A percentile compares a stretch with the other conserved stretches of the same genome.
These are phyloP conservation scores for Apiotrichum gamsii DNA, from an alignment of 1,284 basidiomycete genomes.

Conservation along the genomic window DNA sequence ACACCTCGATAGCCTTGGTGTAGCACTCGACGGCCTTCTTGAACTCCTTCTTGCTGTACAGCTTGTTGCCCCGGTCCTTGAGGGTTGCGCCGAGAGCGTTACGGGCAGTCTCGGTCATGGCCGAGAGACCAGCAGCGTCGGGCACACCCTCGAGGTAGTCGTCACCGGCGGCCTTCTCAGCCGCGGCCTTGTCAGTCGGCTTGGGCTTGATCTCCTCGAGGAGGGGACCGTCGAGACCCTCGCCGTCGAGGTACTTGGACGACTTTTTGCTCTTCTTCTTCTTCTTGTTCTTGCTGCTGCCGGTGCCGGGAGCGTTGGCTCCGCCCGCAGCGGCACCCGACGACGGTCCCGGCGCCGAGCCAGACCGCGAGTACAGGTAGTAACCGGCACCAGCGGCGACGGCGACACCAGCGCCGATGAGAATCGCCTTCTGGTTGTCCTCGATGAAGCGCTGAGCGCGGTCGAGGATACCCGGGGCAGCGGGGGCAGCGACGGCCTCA, in stretches of 20 bases:
- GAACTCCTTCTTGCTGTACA: slow-evolving; percentile 77
- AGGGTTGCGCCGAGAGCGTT: slow-evolving; percentile 67
- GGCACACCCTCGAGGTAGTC: slow-evolving; percentile 47
- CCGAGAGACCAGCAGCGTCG: slow-evolving; percentile 27
- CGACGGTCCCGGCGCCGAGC: slow-evolving; percentile 50
- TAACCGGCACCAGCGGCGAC: slow-evolving; percentile 72
- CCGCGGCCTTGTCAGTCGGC: slow-evolving; percentile 40
- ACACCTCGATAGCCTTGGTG: slow-evolving; percentile 81
- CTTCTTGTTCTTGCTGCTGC: slow-evolving; percentile 56
- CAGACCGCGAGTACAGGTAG: slow-evolving; percentile 50
- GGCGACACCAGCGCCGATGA: slow-evolving; percentile 57
- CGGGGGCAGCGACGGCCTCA: slow-evolving; percentile 7
- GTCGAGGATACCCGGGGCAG: slow-evolving; percentile 26
- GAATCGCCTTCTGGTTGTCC: slow-evolving; percentile 43
- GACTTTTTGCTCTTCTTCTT: slow-evolving; percentile 52
- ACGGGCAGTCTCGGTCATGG: slow-evolving; percentile 54
- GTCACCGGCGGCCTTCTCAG: slow-evolving; percentile 28
- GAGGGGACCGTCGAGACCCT: slow-evolving; percentile 59
- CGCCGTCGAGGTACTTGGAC: slow-evolving; percentile 36
- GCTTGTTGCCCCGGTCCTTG: slow-evolving; percentile 83
- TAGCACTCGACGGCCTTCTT: slow-evolving; percentile 74
- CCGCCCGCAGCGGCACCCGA: not conserved
- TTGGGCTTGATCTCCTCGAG: slow-evolving; percentile 60
- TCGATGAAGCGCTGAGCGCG: slow-evolving; percentile 43
- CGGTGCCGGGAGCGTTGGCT: slow-evolving; percentile 22